Evolutionary conservation across 345 rosid genomes (phyloP).

Genomic region (Populus pruinosa): DNA sequence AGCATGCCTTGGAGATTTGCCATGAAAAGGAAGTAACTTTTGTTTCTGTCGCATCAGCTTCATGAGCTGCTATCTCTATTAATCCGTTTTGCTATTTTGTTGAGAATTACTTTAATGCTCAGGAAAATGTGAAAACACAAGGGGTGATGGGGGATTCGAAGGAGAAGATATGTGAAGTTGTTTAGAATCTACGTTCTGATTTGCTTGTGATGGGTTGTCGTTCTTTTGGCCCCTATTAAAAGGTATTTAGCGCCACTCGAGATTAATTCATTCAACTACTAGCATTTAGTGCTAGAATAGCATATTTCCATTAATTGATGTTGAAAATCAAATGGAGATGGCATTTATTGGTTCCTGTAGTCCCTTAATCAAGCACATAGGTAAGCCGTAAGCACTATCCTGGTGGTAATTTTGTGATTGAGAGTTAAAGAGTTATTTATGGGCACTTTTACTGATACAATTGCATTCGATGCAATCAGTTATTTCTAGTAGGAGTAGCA

Average conservation of each 20-base stretch:
- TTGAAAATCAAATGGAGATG: not conserved
- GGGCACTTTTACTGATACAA: not conserved
- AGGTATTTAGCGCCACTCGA: constrained; percentile 38
- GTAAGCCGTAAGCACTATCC: too few species aligned
- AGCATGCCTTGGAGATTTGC: constrained; percentile 62
- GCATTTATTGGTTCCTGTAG: too few species aligned
- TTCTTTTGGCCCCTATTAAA: constrained; percentile 71
- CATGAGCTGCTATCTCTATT: not conserved
- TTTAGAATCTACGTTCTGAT: constrained; percentile 59
- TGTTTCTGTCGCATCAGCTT: not conserved
- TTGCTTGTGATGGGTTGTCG: constrained; percentile 83
- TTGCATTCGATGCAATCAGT: not conserved
- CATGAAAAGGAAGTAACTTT: constrained; percentile 40
- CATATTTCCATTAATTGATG: not conserved
- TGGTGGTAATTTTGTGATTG: not conserved
- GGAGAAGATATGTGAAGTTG: constrained; percentile 76
- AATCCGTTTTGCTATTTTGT: not conserved
- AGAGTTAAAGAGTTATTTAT: not conserved
- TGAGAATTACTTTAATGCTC: constrained; percentile 4
- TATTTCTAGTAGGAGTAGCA: not conserved
- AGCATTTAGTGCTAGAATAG: not conserved
- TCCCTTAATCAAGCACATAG: too few species aligned
- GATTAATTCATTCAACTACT: not conserved
- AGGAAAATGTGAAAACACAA: constrained; percentile 63
- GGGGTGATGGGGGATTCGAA: constrained; percentile 79